A percentile compares a stretch with the other conserved stretches of the same genome.
These are phyloP conservation scores for Leucogyrophana mollusca DNA, from an alignment of 768 basidiomycete genomes.

Conservation along the genomic window DNA sequence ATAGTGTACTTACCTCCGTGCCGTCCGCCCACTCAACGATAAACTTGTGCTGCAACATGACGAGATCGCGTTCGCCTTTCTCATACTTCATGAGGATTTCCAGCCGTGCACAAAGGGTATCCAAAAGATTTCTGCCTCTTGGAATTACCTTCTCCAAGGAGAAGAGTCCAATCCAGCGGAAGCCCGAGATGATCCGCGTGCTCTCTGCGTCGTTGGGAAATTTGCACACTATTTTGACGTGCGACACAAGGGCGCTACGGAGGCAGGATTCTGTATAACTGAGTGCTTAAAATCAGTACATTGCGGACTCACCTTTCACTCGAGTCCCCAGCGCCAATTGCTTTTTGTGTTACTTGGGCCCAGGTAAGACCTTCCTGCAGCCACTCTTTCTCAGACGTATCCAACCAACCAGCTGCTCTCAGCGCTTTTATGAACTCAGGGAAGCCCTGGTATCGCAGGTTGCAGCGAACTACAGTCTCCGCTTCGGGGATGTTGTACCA, in stretches of 20 bases:
- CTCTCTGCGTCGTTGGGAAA: conserved; percentile 75
- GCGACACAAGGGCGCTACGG: conserved; percentile 64
- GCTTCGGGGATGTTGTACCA: conserved; percentile 94
- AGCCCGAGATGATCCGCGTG: conserved; percentile 80
- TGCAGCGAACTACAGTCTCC: conserved; percentile 89
- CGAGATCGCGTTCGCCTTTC: conserved; percentile 87
- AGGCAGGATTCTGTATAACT: not conserved
- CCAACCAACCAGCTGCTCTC: conserved; percentile 85
- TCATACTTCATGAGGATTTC: conserved; percentile 93
- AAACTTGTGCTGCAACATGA: conserved; percentile 99
- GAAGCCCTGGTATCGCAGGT: conserved; percentile 95
- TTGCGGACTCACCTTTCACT: conserved; percentile 65
- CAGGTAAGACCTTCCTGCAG: conserved; percentile 73
- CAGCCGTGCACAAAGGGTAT: conserved; percentile 88
- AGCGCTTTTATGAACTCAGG: conserved; percentile 89
- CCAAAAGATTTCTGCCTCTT: conserved; percentile 77
- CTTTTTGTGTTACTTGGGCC: conserved; percentile 78
- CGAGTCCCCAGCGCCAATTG: conserved; percentile 64
- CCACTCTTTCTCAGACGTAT: conserved; percentile 75
- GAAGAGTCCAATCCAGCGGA: conserved; percentile 94
- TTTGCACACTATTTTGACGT: conserved; percentile 64
- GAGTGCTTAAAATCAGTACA: conserved; percentile 2
- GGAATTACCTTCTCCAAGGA: conserved; percentile 61
- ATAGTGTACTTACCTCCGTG: conserved; percentile 43
- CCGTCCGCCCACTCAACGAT: conserved; percentile 88